Evolutionary conservation across 2,329 filamentous ascomycete genomes (phyloP), one percentile per base, ranked within the genome.

Genomic region (Thielaviopsis populi): DNA sequence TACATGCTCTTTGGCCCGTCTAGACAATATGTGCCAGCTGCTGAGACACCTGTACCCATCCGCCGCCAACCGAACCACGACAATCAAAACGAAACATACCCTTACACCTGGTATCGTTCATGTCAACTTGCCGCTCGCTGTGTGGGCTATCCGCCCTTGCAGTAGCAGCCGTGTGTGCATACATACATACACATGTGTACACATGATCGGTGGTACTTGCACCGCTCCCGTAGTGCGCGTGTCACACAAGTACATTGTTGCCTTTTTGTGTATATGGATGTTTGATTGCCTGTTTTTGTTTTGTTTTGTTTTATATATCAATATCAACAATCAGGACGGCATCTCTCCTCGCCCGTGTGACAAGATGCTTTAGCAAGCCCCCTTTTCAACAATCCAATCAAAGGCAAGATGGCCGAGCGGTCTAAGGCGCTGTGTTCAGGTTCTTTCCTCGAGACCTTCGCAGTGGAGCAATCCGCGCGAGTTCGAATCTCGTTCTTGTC

Each of bases 351-450:
- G 5, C 7, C 24, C 10, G 24, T 11, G 1, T 24, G 46, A 50
- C 22, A 27, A 15, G 22, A 19, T 1, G 10, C 46, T 50, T 50
- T 27, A 27, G 22, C 22, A 27, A 22, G 19, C 15, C 19, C 24
- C 3, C 10, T 22, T 13, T 11, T 2, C 24, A 13, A 24, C 13
- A 50, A 13, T 24, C 69, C 66, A 71, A 71, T n/a, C 69, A 72
- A 43, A n/a, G 27, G 43, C 19, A 60, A 64, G 62, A 60, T 60
- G 54, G 19, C 42, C 30, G 62, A 60, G 30, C 62, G 54, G 62
- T 53, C 54, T 60, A 42, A 50, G 54, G 22, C 54, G 62, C 43
- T 64, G 42, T 41, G 54, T 61, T 54, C 43, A 41, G 43, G 42
- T 53, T 27, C 53, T 19, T 24, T 50, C 7, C n/a, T n/a, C n/a